phyloP scores from a whole-genome alignment of 2,329 filamentous ascomycete genomes.

The Apiospora hydei region DNA sequence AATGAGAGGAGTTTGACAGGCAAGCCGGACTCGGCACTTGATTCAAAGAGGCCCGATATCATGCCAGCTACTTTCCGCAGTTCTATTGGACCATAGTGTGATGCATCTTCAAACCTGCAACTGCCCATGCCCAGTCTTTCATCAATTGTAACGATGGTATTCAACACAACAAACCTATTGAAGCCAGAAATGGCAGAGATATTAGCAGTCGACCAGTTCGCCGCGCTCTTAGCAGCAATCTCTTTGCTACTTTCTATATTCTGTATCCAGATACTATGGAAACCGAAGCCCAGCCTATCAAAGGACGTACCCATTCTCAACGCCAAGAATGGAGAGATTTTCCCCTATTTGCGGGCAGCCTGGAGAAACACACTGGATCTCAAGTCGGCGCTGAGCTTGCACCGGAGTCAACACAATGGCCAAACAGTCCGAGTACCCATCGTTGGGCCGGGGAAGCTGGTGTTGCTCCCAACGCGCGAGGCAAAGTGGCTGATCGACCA shows the following conservation, averaged over 20 bases:
- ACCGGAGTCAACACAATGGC: not conserved
- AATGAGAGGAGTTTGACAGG: too few relatives aligned
- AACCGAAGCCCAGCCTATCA: not conserved
- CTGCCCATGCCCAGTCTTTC: too few relatives aligned
- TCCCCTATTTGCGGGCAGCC: not conserved
- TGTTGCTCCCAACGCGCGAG: not conserved
- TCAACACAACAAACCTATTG: not conserved
- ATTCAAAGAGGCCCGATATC: too few relatives aligned
- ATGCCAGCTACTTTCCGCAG: too few relatives aligned
- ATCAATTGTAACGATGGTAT: too few relatives aligned
- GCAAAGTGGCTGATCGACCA: slow-evolving; percentile 13
- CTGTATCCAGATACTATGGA: not conserved
- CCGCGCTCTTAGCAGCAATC: not conserved
- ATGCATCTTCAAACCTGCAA: too few relatives aligned
- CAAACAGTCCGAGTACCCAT: slow-evolving; percentile 13
- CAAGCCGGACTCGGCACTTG: too few relatives aligned
- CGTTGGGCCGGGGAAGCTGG: slow-evolving; percentile 5
- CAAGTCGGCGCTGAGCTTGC: not conserved
- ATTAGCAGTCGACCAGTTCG: not conserved
- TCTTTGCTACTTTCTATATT: not conserved
- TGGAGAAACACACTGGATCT: slow-evolving; percentile 22
- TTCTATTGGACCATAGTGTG: too few relatives aligned
- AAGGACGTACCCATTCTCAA: not conserved
- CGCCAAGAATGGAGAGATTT: not conserved
- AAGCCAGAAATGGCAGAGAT: not conserved